Percentiles rank a stretch among this genome's conserved stretches.
These are phyloP conservation scores for Russula dissimulans DNA, from an alignment of 768 basidiomycete genomes.

Conservation along the genomic window DNA sequence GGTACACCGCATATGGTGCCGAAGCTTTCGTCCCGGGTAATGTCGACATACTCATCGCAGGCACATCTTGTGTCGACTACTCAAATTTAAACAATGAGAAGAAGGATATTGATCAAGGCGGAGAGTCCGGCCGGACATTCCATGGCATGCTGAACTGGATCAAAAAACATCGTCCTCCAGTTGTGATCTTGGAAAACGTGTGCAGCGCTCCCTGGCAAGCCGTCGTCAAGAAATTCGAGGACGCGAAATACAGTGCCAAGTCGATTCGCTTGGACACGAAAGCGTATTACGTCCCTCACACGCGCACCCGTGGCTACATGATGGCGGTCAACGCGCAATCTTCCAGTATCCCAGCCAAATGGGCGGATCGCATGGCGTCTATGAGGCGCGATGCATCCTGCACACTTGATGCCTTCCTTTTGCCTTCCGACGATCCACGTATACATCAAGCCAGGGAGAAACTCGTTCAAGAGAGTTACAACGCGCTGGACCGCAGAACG, in stretches of 20 bases:
- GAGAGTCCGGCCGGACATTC: slow-evolving; percentile 91
- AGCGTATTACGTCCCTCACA: slow-evolving; percentile 90
- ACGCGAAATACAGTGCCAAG: slow-evolving; percentile 66
- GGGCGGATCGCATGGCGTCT: slow-evolving; percentile 55
- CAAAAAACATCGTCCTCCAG: slow-evolving; percentile 69
- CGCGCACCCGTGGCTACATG: slow-evolving; percentile 83
- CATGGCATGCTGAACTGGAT: slow-evolving; percentile 95
- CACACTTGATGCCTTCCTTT: slow-evolving; percentile 84
- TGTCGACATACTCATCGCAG: slow-evolving; percentile 84
- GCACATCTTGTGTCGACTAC: slow-evolving; percentile 95
- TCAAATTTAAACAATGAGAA: slow-evolving; percentile 93
- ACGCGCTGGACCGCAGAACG: slow-evolving; percentile 53
- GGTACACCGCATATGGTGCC: slow-evolving; percentile 89
- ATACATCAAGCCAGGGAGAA: slow-evolving; percentile 84
- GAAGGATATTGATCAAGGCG: slow-evolving; percentile 80
- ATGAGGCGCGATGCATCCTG: slow-evolving; percentile 80
- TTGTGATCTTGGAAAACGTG: slow-evolving; percentile 95
- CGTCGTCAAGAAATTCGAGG: slow-evolving; percentile 68
- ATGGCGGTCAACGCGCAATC: slow-evolving; percentile 62
- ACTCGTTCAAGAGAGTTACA: slow-evolving; percentile 60
- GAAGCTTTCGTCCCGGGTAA: slow-evolving; percentile 80
- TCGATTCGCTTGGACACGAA: slow-evolving; percentile 73
- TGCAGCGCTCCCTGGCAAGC: slow-evolving; percentile 80
- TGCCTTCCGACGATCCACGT: slow-evolving; percentile 83
- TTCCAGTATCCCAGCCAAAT: slow-evolving; percentile 53